phyloP scores from a whole-genome alignment of 2,329 filamentous ascomycete genomes.

The Rosellinia necatrix region DNA sequence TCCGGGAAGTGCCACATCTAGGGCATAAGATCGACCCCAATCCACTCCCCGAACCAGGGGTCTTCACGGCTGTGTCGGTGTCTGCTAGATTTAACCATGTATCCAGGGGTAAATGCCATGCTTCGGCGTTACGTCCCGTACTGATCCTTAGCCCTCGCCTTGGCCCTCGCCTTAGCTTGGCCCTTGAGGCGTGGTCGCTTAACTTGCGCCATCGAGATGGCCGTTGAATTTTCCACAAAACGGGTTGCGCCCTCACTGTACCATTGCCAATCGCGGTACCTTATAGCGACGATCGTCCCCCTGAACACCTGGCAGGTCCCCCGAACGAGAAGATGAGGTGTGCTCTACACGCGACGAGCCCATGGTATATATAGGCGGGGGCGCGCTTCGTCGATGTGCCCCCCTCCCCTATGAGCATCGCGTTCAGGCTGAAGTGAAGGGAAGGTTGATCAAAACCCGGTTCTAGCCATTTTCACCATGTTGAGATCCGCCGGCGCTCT shows the following conservation, averaged over 20 bases:
- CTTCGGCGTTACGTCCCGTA: conserved; percentile 11
- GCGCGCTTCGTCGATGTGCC: neutral
- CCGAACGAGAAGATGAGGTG: neutral
- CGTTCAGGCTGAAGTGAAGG: neutral
- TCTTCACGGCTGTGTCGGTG: neutral
- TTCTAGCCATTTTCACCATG: neutral
- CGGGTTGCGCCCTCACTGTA: neutral
- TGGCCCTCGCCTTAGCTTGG: no score
- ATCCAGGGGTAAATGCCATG: neutral
- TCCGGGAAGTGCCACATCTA: conserved; percentile 7
- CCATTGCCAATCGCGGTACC: neutral
- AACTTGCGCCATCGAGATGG: neutral
- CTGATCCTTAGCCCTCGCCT: neutral
- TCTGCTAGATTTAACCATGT: neutral
- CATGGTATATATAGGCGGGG: conserved; percentile 2
- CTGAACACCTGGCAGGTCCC: neutral
- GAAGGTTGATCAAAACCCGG: neutral
- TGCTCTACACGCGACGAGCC: neutral
- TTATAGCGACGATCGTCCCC: neutral
- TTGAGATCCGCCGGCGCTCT: neutral
- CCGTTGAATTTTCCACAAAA: conserved; percentile 23
- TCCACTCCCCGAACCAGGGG: neutral
- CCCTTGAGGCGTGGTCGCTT: neutral
- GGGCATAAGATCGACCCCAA: neutral
- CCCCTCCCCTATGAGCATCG: neutral